Evolutionary conservation across 2,329 filamentous ascomycete genomes (phyloP).

Genomic region (Pestalotiopsis sp.): DNA sequence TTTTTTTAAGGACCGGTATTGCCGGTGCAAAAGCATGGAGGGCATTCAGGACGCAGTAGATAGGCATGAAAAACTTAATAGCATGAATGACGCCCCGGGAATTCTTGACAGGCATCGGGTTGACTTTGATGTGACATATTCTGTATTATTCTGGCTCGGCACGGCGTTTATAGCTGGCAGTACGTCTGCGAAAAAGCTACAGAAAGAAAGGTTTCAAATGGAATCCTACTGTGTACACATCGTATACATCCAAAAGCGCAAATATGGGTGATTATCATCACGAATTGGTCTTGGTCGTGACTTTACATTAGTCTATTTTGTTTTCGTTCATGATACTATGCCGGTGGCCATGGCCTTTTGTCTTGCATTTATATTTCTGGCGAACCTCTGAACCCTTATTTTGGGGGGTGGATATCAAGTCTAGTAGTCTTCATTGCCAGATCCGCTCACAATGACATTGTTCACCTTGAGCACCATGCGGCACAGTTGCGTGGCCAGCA

Average conservation of each 20-base stretch:
- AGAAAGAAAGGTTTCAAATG: neutral
- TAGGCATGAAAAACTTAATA: neutral
- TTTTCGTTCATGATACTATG: neutral
- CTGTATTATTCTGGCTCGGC: no score
- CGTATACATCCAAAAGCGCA: neutral
- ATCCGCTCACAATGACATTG: slow-evolving; percentile 90
- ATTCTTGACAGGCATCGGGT: neutral
- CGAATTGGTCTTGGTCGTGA: neutral
- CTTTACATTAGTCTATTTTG: slow-evolving; percentile 11
- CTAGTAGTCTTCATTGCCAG: slow-evolving; percentile 86
- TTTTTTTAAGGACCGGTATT: neutral
- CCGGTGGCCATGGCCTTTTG: neutral
- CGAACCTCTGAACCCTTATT: neutral
- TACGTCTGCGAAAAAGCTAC: no score
- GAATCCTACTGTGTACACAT: neutral
- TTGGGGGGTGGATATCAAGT: neutral
- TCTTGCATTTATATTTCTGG: neutral
- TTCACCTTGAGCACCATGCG: slow-evolving; percentile 98
- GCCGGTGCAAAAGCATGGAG: neutral
- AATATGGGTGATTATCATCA: neutral
- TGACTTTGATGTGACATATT: no score
- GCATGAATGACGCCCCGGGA: neutral
- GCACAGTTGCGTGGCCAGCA: slow-evolving; percentile 95
- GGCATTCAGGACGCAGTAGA: neutral
- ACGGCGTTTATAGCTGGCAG: no score